Evolutionary conservation across 352 stramenopile species (phyloP).

Genomic region (Globisporangium camurandrum): DNA sequence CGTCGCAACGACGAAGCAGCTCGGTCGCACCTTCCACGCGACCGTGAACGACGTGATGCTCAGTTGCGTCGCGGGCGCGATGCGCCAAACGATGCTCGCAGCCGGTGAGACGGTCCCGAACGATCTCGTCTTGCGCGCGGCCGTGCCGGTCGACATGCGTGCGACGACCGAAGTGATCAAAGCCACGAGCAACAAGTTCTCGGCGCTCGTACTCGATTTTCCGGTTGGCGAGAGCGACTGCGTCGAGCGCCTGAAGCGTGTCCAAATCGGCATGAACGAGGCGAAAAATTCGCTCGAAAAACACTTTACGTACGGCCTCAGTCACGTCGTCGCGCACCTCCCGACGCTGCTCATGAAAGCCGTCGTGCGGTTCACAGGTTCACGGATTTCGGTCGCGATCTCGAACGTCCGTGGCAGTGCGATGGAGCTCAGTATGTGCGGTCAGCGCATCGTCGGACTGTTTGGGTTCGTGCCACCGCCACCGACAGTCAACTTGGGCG

Average conservation of each 20-base stretch:
- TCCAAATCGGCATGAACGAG: conserved; percentile 55
- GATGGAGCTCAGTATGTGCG: conserved; percentile 46
- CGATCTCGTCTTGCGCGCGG: conserved; percentile 49
- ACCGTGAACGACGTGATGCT: conserved; percentile 83
- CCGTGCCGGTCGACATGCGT: conserved; percentile 77
- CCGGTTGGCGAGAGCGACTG: conserved; percentile 45
- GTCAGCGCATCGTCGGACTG: conserved; percentile 43
- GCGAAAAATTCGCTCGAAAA: conserved; percentile 79
- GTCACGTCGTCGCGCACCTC: conserved; percentile 46
- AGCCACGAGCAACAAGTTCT: conserved; percentile 71
- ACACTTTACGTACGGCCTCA: conserved; percentile 61
- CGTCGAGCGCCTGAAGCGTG: conserved; percentile 34
- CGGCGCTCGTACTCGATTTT: conserved; percentile 65
- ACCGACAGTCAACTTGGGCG: conserved; percentile 68
- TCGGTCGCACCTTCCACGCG: conserved; percentile 56
- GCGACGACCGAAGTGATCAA: conserved; percentile 51
- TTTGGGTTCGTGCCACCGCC: conserved; percentile 75
- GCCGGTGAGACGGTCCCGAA: conserved; percentile 26
- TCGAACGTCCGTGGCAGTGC: conserved; percentile 60
- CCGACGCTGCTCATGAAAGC: conserved; percentile 40
- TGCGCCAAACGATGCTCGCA: conserved; percentile 57
- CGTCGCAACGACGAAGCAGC: conserved; percentile 58
- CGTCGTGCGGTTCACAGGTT: conserved; percentile 47
- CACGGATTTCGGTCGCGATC: conserved; percentile 52
- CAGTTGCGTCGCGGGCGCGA: conserved; percentile 64